Conservation (phyloP, 1,139 yeast species). For the Magnusiomyces suaveolens region DNA sequence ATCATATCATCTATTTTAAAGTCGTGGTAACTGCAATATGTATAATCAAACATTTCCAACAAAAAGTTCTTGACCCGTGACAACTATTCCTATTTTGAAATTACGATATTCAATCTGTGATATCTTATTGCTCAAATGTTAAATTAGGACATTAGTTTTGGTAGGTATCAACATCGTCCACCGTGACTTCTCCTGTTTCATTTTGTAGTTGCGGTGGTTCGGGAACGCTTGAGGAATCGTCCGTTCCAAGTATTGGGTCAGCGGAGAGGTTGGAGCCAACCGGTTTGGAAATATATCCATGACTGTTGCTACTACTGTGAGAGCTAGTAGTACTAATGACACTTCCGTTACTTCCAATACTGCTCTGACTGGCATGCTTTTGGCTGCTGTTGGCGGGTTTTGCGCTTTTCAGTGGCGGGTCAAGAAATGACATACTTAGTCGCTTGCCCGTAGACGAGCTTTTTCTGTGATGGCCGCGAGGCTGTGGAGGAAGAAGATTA, state of each 20-base stretch:
- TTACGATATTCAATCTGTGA: too few relatives aligned
- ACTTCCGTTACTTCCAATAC: background rate
- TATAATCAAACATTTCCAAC: too few relatives aligned
- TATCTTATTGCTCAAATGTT: too few relatives aligned
- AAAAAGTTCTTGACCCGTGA: too few relatives aligned
- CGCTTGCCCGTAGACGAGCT: background rate
- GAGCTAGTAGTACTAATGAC: background rate
- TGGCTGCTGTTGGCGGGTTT: background rate
- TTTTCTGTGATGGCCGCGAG: background rate
- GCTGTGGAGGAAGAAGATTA: background rate
- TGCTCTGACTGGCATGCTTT: background rate
- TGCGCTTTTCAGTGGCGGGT: background rate
- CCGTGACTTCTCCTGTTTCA: too few relatives aligned
- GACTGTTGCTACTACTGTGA: background rate
- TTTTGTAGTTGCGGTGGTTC: too few relatives aligned
- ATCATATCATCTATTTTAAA: too few relatives aligned
- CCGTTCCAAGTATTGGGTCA: background rate
- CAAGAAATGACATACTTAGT: conserved; percentile 1
- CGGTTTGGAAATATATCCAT: too few relatives aligned
- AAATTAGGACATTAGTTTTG: too few relatives aligned
- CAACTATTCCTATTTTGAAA: too few relatives aligned
- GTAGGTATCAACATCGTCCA: too few relatives aligned
- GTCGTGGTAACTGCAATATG: too few relatives aligned
- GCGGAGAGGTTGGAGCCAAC: background rate
- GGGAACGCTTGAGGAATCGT: background rate